These are phyloP conservation scores for Trametes hirsuta DNA, from an alignment of 1,284 basidiomycete species.

Conservation along the genomic window DNA sequence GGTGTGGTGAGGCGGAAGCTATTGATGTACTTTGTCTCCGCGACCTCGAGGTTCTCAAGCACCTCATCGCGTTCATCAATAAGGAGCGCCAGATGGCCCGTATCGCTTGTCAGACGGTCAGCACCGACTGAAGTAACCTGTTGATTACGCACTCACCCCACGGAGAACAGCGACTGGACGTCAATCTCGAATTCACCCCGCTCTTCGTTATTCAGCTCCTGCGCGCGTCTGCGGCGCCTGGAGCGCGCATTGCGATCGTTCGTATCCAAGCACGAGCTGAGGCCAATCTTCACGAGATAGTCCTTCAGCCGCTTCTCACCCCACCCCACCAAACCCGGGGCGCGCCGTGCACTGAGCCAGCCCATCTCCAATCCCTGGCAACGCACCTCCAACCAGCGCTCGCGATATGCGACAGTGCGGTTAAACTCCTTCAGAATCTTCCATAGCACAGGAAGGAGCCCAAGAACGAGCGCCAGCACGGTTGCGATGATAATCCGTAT, in stretches of 20 bases:
- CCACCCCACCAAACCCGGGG: slow-evolving; percentile 69
- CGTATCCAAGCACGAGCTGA: slow-evolving; percentile 57
- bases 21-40: slow-evolving; percentile 76
- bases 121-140: background rate
- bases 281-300: slow-evolving; percentile 62
- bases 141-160: slow-evolving; percentile 51
- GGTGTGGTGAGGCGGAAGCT: slow-evolving; percentile 76
- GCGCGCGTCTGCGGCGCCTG: slow-evolving; percentile 36
- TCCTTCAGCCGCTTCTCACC: slow-evolving; percentile 73
- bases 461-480: slow-evolving; percentile 59
- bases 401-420: slow-evolving; percentile 54
- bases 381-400: slow-evolving; percentile 61
- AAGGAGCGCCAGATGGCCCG: slow-evolving; percentile 61
- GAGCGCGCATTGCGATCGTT: slow-evolving; percentile 29
- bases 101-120: slow-evolving; percentile 53
- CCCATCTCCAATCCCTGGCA: slow-evolving; percentile 75
- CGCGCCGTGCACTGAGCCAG: slow-evolving; percentile 64
- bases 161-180: slow-evolving; percentile 72
- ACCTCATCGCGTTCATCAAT: slow-evolving; percentile 75
- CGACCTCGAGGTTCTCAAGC: slow-evolving; percentile 75
- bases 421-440: slow-evolving; percentile 70
- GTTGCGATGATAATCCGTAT: slow-evolving; percentile 70
- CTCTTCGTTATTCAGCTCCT: slow-evolving; percentile 43
- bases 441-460: slow-evolving; percentile 64
- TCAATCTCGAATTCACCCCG: slow-evolving; percentile 59